A percentile compares a stretch with the other conserved stretches of the same genome.
Evolutionary conservation across 352 stramenopile genomes (phyloP).

Genomic region (Phytophthora syringae): DNA sequence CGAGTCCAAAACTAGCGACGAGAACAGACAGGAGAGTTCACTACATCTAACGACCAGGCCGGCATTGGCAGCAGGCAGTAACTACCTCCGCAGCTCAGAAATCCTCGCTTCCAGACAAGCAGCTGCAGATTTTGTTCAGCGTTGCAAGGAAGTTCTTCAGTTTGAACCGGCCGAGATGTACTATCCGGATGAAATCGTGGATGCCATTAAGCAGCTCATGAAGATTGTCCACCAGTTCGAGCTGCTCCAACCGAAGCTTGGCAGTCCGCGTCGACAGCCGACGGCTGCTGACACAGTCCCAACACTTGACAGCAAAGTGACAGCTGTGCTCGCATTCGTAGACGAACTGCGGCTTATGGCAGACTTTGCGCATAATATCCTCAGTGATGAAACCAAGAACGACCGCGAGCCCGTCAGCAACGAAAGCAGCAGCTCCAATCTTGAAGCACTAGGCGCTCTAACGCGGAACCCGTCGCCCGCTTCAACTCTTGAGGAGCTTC

Average conservation of each 20-base stretch:
- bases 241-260: constrained; percentile 39
- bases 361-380: constrained; percentile 65
- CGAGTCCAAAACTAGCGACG: not conserved
- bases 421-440: constrained; percentile 51
- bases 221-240: constrained; percentile 50
- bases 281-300: constrained; percentile 10
- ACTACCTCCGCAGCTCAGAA: constrained; percentile 28
- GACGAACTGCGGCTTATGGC: constrained; percentile 65
- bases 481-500: constrained; percentile 23
- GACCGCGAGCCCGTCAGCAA: constrained; percentile 33
- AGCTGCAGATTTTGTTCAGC: constrained; percentile 26
- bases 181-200: constrained; percentile 28
- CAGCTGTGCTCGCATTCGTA: constrained; percentile 53
- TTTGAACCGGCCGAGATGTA: constrained; percentile 10
- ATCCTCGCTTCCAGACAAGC: constrained; percentile 32
- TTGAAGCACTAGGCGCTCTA: constrained; percentile 34
- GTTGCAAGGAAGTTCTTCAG: constrained; percentile 29
- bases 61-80: not conserved
- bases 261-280: constrained; percentile 25
- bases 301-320: constrained; percentile 42
- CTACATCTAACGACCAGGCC: not conserved
- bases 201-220: constrained; percentile 48
- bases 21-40: not conserved
- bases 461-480: constrained; percentile 44
- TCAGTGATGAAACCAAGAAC: constrained; percentile 53